phyloP scores from a whole-genome alignment of 2,329 filamentous ascomycete species.

The Aspergillus sp. region DNA sequence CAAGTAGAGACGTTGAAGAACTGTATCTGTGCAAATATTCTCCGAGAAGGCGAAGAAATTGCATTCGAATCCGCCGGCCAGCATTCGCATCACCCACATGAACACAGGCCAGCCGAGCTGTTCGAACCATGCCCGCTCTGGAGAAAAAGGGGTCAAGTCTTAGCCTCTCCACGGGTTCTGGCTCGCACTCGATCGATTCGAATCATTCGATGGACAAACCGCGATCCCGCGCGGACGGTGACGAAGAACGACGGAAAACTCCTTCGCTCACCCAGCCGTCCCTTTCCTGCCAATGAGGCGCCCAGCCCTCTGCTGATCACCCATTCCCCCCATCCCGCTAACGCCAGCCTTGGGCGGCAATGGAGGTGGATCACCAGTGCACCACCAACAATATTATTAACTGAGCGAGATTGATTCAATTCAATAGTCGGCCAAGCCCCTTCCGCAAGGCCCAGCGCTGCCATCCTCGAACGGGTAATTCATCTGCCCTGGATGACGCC shows the following conservation, averaged over 20 bases:
- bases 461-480: constrained; percentile 11
- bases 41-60: neutral
- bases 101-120: neutral
- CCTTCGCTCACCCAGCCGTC: constrained; percentile 9
- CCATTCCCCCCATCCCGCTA: constrained; percentile 10
- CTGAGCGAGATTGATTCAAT: constrained; percentile 1
- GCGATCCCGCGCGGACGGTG: constrained; percentile 14
- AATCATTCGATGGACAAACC: neutral
- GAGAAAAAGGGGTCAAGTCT: neutral
- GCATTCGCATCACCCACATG: neutral
- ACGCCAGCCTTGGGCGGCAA: constrained; percentile 9
- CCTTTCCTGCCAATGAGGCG: constrained; percentile 16
- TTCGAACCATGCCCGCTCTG: too few species aligned
- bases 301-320: constrained; percentile 15
- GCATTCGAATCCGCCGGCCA: neutral
- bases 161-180: constrained; percentile 20
- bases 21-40: neutral
- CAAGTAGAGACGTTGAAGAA: neutral
- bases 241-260: constrained; percentile 13
- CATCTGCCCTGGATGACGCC: constrained; percentile 1
- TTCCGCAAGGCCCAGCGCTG: constrained; percentile 2
- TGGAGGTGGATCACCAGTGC: constrained; percentile 6
- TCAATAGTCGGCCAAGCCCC: constrained; percentile 7
- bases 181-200: constrained; percentile 20
- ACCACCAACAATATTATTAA: neutral